These are phyloP conservation scores for Wickerhamomyces sp. DNA, from an alignment of 1,139 yeast species.

Conservation along the genomic window DNA sequence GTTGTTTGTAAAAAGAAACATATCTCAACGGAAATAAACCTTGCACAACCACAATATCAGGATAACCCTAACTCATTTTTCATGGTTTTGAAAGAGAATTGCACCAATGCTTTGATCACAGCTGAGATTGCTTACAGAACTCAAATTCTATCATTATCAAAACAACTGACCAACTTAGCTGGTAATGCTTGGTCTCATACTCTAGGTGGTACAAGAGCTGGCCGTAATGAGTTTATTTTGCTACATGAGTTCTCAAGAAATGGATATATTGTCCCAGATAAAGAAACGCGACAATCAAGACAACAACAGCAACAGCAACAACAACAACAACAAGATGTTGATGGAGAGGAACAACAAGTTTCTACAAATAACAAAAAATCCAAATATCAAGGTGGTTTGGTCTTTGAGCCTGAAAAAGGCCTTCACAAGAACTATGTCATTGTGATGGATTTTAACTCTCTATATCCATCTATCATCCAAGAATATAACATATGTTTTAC, in stretches of 20 bases:
- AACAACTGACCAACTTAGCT: conserved; percentile 87
- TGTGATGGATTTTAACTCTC: conserved; percentile 97
- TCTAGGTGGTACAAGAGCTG: conserved; percentile 91
- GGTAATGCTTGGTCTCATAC: conserved; percentile 99
- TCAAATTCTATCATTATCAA: conserved; percentile 84
- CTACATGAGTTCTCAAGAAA: conserved; percentile 85
- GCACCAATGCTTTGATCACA: conserved; percentile 60
- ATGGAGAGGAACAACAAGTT: conserved; percentile 41
- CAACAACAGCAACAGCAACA: conserved; percentile 30
- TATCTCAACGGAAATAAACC: conserved; percentile 66
- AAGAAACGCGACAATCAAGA: conserved; percentile 52
- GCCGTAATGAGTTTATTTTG: conserved; percentile 89
- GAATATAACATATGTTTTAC: conserved; percentile 97
- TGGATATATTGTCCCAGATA: conserved; percentile 86
- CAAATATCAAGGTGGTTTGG: conserved; percentile 93
- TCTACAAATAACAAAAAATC: conserved; percentile 61
- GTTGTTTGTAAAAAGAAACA: conserved; percentile 62
- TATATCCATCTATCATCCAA: conserved; percentile 96
- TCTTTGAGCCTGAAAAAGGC: conserved; percentile 95
- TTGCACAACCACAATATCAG: conserved; percentile 57
- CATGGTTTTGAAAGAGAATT: conserved; percentile 69
- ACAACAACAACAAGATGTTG: conserved; percentile 27
- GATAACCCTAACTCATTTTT: conserved; percentile 65
- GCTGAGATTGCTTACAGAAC: conserved; percentile 77
- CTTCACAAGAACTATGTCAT: conserved; percentile 81